Base-by-base conservation (phyloP, 345 rosid species). In the Populus alba region DNA sequence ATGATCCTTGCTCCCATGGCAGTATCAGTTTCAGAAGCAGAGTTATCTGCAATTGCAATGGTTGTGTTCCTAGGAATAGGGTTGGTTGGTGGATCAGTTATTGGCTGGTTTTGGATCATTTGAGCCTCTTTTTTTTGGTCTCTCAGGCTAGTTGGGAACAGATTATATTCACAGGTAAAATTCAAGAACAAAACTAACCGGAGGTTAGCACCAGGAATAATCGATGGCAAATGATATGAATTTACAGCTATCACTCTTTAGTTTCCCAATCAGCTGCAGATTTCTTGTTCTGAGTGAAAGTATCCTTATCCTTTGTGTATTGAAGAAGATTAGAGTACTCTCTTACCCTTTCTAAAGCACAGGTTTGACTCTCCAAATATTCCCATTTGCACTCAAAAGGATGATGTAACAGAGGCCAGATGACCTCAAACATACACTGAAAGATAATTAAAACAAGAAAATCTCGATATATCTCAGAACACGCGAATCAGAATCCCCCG, bases 81-180 rank as follows among this genome's bases (percentile, higher is more conserved):
- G 41, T 85, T 95, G 84, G 92, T 90, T 43, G 47, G 89, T 74
- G 98, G 99, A 66, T 93, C 97, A 0, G 80, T 91, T 81, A 87
- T 91, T 74, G 90, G 99, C 23, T 95, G 99, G 98, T 82, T 93
- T 83, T 93, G 97, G 97, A 79, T 89, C 75, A 81, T 93, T 18
- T 90, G 72, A 87, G 10, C 74, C 33, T 4, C 0, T 43, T 43
- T 31, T 68, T 72, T 61, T 22, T 15, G 9, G 25, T 27, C 33
- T 49, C 53, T 45, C 63, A 38, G 41, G 75, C 37, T n/a, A n/a
- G 22, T 2, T 20, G 59, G 76, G 49, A 43, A 11, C 63, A 62
- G 63, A 10, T 47, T 45, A 5, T 23, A 10, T 61, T 71, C 57
- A 23, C 25, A 29, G 38, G 62, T 59, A 25, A 80, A 43, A 76